A percentile compares a stretch with the other conserved stretches of the same genome.
Conservation (phyloP, 345 rosid genomes). For the Limnanthes douglasii region DNA sequence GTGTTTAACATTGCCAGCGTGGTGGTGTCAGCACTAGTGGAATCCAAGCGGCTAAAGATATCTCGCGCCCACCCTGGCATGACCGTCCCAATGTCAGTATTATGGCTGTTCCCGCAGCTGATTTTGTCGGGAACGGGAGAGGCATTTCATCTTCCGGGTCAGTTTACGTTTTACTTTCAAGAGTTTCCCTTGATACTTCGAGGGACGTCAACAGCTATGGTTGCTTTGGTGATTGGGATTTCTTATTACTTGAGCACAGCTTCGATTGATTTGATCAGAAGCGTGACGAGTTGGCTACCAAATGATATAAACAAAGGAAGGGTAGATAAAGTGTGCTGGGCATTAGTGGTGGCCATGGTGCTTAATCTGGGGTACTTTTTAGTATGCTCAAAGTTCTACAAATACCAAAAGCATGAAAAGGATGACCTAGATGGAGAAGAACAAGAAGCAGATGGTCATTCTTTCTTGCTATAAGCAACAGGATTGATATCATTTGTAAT, state of each 20-base stretch:
- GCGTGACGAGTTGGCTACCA: constrained; percentile 21
- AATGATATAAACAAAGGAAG: constrained; percentile 22
- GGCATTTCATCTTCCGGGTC: constrained; percentile 28
- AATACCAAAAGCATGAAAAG: not conserved
- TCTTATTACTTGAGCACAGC: constrained; percentile 20
- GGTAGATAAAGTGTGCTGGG: constrained; percentile 22
- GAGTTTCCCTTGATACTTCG: constrained; percentile 18
- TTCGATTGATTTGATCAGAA: constrained; percentile 13
- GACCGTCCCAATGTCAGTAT: constrained; percentile 13
- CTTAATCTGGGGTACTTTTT: not conserved
- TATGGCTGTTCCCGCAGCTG: constrained; percentile 27
- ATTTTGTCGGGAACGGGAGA: constrained; percentile 22
- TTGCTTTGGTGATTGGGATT: constrained; percentile 12
- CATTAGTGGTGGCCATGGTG: not conserved
- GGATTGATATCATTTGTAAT: no score
- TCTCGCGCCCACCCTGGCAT: constrained; percentile 1
- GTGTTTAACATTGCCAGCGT: constrained; percentile 10
- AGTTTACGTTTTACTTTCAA: constrained; percentile 16
- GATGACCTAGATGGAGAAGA: not conserved
- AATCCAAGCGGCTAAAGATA: constrained; percentile 17
- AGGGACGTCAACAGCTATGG: constrained; percentile 21
- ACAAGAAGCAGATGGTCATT: no score
- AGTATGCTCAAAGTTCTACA: not conserved
- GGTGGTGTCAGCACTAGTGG: constrained; percentile 17
- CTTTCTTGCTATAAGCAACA: no score